Percentiles rank a stretch among this genome's conserved stretches.
Evolutionary conservation across 1,139 yeast species (phyloP).

Genomic region (Yarrowia galli): DNA sequence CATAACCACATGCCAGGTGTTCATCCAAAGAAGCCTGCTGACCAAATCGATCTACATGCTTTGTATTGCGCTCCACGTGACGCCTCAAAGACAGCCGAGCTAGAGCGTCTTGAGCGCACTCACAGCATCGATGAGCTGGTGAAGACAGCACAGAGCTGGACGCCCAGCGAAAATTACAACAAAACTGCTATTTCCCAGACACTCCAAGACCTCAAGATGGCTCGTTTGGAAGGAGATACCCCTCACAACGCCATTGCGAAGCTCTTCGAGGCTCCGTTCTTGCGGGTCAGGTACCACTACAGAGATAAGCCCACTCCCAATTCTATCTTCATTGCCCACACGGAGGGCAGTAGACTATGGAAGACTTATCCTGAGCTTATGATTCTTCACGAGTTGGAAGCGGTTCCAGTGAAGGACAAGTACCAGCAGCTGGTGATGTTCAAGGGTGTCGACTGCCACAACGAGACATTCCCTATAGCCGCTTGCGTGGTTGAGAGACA

Average conservation of each 20-base stretch:
- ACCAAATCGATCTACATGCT: neutral
- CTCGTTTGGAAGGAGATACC: neutral
- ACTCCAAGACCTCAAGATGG: neutral
- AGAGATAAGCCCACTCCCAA: neutral
- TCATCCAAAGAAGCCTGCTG: neutral
- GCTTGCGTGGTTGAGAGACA: neutral
- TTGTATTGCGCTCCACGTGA: neutral
- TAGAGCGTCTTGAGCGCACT: neutral
- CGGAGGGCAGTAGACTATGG: neutral
- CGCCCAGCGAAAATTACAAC: neutral
- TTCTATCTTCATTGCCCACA: neutral
- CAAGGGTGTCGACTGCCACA: neutral
- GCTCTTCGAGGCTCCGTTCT: neutral
- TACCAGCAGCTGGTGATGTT: conserved; percentile 1
- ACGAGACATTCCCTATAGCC: neutral
- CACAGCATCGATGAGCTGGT: neutral
- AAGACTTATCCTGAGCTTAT: neutral
- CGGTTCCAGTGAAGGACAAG: neutral
- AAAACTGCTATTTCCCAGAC: neutral
- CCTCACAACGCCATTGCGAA: neutral
- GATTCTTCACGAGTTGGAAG: neutral
- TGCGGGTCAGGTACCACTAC: neutral
- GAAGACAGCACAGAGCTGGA: neutral
- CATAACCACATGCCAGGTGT: neutral
- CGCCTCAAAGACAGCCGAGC: neutral